Evolutionary conservation across 495 filamentous ascomycete genomes (phyloP), one percentile per base, ranked within the genome.

Genomic region (Penicillium goetzii): DNA sequence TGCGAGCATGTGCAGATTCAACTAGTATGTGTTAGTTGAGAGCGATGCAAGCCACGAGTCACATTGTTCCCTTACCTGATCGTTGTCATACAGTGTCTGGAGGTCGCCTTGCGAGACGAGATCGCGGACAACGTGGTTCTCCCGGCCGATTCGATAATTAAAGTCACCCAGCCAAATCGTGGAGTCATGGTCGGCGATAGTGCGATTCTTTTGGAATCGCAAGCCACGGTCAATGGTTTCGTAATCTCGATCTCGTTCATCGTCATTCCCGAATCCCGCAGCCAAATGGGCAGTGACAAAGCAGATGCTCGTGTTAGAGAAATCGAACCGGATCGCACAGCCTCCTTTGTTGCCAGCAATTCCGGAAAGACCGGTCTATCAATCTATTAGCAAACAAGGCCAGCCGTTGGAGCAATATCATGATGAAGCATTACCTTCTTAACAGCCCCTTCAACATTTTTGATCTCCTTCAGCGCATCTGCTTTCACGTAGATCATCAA

Each of bases 121-220:
- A 56, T 88, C 85, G 63, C 90, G 88, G 23, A 92, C 92, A 63
- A 81, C 88, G 43, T 96, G 92, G 66, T 92, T 87, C 23, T 83
- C 84, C 58, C 97, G 80, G 3, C 93, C 96, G 68, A 99, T 96
- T 30, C 95, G 88, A 77, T 99, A 99, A 69, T 99, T 99, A 79
- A 99, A 99, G 75, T 99, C 95, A 9, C 95, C 95, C 49, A 97
- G 83, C 96, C 96, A 99, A 61, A 99, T 90, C n/a, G 98, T 87
- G 26, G 87, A 88, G 72, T 97, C 91, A 71, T 99, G 95, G 72
- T 97, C 89, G 60, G 94, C 90, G 62, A 99, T 97, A 26, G 87
- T 83, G 59, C 93, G 82, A 70, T 96, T 97, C 60, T 91, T 85
- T 70, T 96, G 93, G 69, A 99, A 99, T 59, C 91, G 84, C 23